These are phyloP conservation scores for Viridothelium virens DNA, from an alignment of 495 filamentous ascomycete species.

Conservation along the genomic window DNA sequence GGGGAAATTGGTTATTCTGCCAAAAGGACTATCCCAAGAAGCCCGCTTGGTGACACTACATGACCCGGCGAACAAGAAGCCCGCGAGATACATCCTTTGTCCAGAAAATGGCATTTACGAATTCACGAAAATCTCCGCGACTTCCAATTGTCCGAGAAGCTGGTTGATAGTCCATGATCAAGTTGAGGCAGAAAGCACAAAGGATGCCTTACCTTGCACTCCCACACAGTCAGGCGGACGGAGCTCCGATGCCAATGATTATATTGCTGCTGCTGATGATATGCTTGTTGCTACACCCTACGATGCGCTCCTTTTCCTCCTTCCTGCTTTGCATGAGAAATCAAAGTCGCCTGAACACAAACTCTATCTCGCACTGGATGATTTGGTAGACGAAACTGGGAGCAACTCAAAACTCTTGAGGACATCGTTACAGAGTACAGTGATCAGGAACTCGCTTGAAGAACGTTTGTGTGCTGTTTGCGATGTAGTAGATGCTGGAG, in stretches of 20 bases:
- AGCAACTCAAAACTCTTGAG: conserved; percentile 34
- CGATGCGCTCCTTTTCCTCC: conserved; percentile 75
- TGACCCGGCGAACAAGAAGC: conserved; percentile 61
- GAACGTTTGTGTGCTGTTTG: conserved; percentile 57
- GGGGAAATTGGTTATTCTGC: conserved; percentile 73
- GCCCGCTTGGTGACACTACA: conserved; percentile 67
- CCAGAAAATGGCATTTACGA: conserved; percentile 76
- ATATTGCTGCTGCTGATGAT: conserved; percentile 54
- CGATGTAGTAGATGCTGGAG: conserved; percentile 71
- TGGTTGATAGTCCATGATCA: conserved; percentile 52
- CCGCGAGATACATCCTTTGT: conserved; percentile 71
- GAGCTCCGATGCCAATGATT: conserved; percentile 30
- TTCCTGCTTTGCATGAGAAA: conserved; percentile 54
- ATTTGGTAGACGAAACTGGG: conserved; percentile 64
- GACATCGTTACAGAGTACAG: not conserved
- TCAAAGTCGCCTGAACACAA: conserved; percentile 14
- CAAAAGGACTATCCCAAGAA: conserved; percentile 52
- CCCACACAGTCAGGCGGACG: conserved; percentile 23
- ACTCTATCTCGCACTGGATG: conserved; percentile 70
- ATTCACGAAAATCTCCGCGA: conserved; percentile 67
- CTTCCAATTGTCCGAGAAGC: conserved; percentile 53
- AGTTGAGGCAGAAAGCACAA: conserved; percentile 13
- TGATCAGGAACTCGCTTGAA: conserved; percentile 39
- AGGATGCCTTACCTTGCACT: conserved; percentile 16
- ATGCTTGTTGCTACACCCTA: conserved; percentile 75